Evolutionary conservation across 164 flowering plant genomes (phyloP).

Genomic region (Nymphaea thermarum): DNA sequence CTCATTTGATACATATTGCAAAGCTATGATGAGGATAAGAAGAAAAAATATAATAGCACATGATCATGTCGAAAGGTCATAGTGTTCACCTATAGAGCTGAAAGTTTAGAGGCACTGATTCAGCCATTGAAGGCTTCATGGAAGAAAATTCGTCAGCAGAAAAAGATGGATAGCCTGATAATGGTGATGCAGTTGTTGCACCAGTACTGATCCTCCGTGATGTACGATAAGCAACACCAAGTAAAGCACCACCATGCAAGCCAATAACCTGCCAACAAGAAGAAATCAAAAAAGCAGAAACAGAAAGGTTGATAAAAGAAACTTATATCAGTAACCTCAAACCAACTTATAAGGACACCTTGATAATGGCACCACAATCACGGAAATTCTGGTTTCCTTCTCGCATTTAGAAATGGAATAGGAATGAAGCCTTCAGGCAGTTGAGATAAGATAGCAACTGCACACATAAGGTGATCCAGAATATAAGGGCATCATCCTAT

Average conservation of each 20-base stretch:
- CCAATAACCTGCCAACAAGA: conserved; percentile 54
- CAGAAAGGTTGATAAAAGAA: background rate
- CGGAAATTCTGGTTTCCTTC: too few relatives aligned
- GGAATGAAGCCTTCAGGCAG: too few relatives aligned
- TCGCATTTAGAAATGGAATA: too few relatives aligned
- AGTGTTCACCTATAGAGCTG: conserved; percentile 71
- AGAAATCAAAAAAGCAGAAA: background rate
- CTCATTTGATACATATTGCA: background rate
- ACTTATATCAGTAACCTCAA: background rate
- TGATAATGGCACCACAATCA: too few relatives aligned
- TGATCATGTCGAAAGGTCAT: background rate
- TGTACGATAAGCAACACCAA: conserved; percentile 91
- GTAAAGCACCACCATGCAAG: conserved; percentile 94
- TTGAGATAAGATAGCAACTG: too few relatives aligned
- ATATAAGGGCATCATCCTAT: too few relatives aligned
- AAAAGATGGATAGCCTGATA: conserved; percentile 79
- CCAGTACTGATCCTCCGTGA: conserved; percentile 77
- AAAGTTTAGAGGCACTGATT: conserved; percentile 76
- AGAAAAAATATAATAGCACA: background rate
- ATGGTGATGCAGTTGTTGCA: conserved; percentile 90
- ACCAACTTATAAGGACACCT: too few relatives aligned
- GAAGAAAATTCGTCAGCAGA: conserved; percentile 55
- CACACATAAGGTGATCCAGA: too few relatives aligned
- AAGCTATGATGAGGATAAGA: too few relatives aligned
- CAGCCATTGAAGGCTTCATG: conserved; percentile 38